A percentile compares a stretch with the other conserved stretches of the same genome.
These are phyloP conservation scores for Claviceps maximensis DNA, from an alignment of 2,329 filamentous ascomycete genomes.

Conservation along the genomic window DNA sequence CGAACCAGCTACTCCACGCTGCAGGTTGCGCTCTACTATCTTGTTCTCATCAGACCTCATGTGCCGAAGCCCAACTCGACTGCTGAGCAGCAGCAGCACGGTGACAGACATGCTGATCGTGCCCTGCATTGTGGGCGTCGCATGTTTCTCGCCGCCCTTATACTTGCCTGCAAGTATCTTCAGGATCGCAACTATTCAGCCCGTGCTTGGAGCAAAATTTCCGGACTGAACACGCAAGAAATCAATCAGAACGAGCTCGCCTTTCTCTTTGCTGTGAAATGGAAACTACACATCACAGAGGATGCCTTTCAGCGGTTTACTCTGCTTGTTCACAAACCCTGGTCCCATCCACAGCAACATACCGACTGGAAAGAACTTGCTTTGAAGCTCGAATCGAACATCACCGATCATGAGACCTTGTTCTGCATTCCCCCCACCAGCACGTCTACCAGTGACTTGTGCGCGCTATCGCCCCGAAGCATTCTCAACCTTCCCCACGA, in stretches of 20 bases:
- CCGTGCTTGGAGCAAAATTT: conserved; percentile 97
- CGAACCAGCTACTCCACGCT: conserved; percentile 95
- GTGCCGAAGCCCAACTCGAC: conserved; percentile 75
- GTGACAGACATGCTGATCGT: conserved; percentile 57
- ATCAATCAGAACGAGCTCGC: conserved; percentile 96
- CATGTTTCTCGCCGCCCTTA: conserved; percentile 92
- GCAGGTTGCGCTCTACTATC: conserved; percentile 91
- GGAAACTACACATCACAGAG: conserved; percentile 89
- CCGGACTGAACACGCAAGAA: conserved; percentile 80
- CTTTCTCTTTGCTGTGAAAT: conserved; percentile 80
- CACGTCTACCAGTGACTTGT: conserved; percentile 21
- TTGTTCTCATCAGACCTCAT: conserved; percentile 85
- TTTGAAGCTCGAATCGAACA: conserved; percentile 39
- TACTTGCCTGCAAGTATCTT: conserved; percentile 92
- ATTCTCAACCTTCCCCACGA: conserved; percentile 30
- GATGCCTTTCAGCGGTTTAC: conserved; percentile 86
- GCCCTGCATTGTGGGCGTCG: conserved; percentile 90
- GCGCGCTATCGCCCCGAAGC: conserved; percentile 27
- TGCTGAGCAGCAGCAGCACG: conserved; percentile 53
- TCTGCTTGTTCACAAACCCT: conserved; percentile 59
- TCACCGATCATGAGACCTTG: conserved; percentile 46
- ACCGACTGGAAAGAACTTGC: conserved; percentile 47
- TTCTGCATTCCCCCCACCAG: conserved; percentile 21
- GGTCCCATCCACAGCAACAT: conserved; percentile 30
- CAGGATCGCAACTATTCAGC: conserved; percentile 98